Conservation (phyloP, 768 basidiomycete genomes). For the Russula vinacea region DNA sequence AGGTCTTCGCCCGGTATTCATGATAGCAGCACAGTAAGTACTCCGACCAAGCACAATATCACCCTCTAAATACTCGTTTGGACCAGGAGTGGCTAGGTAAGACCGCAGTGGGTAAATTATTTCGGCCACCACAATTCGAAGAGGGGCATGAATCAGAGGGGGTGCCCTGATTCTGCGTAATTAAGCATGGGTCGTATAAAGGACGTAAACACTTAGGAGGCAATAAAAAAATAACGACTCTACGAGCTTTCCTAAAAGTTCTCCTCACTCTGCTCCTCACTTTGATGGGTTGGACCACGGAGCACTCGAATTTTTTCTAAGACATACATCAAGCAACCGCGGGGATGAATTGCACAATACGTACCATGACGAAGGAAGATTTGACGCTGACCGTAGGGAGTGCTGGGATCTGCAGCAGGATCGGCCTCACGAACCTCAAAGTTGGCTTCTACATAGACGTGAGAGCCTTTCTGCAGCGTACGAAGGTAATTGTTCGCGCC, state of each 20-base stretch:
- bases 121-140: constrained; percentile 28
- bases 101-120: constrained; percentile 28
- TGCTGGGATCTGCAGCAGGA: constrained; percentile 57
- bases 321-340: constrained; percentile 7
- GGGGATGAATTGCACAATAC: constrained; percentile 28
- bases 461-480: constrained; percentile 63
- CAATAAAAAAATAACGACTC: constrained; percentile 12
- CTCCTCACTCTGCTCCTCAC: too few relatives aligned
- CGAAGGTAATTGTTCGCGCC: constrained; percentile 59
- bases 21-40: constrained; percentile 26
- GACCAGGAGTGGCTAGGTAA: constrained; percentile 24
- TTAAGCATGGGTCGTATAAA: constrained; percentile 3
- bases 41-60: background rate
- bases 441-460: constrained; percentile 77
- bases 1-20: constrained; percentile 29
- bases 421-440: constrained; percentile 77
- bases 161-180: constrained; percentile 9
- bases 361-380: constrained; percentile 79
- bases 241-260: constrained; percentile 15
- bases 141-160: constrained; percentile 25
- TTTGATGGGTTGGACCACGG: constrained; percentile 17
- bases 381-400: constrained; percentile 72
- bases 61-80: background rate
- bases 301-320: constrained; percentile 57
- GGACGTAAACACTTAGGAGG: background rate